These are phyloP conservation scores for Ophiostoma tasmaniense DNA, from an alignment of 2,329 filamentous ascomycete species.

Conservation along the genomic window DNA sequence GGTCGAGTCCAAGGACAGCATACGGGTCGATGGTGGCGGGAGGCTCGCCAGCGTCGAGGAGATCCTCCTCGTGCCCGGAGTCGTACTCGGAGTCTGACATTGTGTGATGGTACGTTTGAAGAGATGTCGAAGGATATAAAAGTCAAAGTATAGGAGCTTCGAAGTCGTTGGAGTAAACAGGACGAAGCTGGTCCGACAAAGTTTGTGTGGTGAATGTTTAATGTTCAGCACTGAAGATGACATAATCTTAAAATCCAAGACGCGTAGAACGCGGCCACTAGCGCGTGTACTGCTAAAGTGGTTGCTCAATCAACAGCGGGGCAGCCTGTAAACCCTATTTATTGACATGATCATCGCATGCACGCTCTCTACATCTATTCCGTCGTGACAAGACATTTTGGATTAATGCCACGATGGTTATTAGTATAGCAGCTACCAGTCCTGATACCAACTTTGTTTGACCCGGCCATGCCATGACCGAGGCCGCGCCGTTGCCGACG, in stretches of 20 bases:
- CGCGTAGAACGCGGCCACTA: neutral
- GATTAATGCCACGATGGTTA: neutral
- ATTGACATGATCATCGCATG: constrained; percentile 12
- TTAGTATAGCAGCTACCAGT: neutral
- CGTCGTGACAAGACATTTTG: neutral
- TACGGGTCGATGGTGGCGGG: constrained; percentile 58
- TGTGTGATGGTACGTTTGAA: neutral
- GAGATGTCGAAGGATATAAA: neutral
- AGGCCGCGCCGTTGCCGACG: constrained; percentile 24
- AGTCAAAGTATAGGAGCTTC: neutral
- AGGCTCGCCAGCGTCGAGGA: constrained; percentile 40
- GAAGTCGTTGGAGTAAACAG: neutral
- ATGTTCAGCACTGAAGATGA: neutral
- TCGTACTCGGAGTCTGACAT: constrained; percentile 4
- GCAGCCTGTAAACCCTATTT: neutral
- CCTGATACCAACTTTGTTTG: neutral
- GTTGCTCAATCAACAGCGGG: neutral
- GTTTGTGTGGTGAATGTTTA: neutral
- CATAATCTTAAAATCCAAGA: neutral
- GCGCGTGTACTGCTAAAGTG: neutral
- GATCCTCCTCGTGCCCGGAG: constrained; percentile 8
- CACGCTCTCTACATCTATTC: neutral
- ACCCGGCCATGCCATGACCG: constrained; percentile 42
- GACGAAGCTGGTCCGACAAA: neutral
- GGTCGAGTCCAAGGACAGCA: constrained; percentile 62